Conservation (phyloP, 768 basidiomycete genomes). For the Mycena venus region DNA sequence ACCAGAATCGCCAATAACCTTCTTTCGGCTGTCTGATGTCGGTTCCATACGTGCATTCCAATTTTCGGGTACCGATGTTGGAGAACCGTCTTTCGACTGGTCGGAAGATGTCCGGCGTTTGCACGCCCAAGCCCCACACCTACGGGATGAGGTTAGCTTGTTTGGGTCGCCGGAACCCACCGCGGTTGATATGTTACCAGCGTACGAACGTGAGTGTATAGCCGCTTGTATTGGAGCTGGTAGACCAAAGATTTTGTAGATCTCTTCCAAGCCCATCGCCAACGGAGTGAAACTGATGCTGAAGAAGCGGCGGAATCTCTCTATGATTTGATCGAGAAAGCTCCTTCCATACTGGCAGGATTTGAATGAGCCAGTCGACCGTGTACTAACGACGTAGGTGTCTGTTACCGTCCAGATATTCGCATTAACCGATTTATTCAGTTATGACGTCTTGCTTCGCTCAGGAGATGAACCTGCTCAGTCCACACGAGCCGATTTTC, state of each 20-base stretch:
- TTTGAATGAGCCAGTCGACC: slow-evolving; percentile 60
- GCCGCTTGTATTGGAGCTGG: not conserved
- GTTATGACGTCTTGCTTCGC: slow-evolving; percentile 74
- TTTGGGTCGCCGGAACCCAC: slow-evolving; percentile 59
- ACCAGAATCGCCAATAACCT: slow-evolving; percentile 41
- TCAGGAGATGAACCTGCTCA: slow-evolving; percentile 62
- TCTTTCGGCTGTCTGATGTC: slow-evolving; percentile 63
- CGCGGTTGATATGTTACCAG: slow-evolving; percentile 62
- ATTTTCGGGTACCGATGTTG: slow-evolving; percentile 40
- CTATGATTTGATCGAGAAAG: slow-evolving; percentile 63
- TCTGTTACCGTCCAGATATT: slow-evolving; percentile 5
- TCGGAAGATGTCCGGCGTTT: slow-evolving; percentile 55
- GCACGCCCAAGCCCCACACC: slow-evolving; percentile 39
- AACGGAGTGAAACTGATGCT: slow-evolving; percentile 41
- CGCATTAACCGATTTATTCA: slow-evolving; percentile 41
- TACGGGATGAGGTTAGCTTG: slow-evolving; percentile 55
- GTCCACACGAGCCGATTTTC: slow-evolving; percentile 66
- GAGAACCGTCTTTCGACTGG: slow-evolving; percentile 49
- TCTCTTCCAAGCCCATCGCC: slow-evolving; percentile 50
- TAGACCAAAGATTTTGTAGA: slow-evolving; percentile 43
- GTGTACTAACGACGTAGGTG: slow-evolving; percentile 73
- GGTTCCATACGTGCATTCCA: slow-evolving; percentile 63
- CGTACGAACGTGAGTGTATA: slow-evolving; percentile 65
- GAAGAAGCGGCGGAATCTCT: slow-evolving; percentile 56
- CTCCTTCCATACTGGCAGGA: slow-evolving; percentile 71